phyloP scores from a whole-genome alignment of 176 grass and related monocot species.

The Bonia amplexicaulis region DNA sequence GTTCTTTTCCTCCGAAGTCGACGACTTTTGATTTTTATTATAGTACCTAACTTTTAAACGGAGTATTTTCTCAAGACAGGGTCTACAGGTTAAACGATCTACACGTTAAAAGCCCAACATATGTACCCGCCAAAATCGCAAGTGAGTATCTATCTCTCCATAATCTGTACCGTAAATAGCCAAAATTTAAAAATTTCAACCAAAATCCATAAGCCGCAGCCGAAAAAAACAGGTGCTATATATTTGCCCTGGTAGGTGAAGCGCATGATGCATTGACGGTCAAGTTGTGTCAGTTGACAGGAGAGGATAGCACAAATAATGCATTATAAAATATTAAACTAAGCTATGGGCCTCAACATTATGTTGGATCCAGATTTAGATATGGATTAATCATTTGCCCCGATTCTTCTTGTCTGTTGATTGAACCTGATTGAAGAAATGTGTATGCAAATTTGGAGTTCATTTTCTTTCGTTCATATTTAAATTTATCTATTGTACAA shows the following conservation, averaged over 20 bases:
- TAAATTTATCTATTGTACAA: background rate
- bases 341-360: background rate
- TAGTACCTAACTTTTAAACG: too few species aligned
- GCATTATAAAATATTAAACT: background rate
- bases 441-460: background rate
- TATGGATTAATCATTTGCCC: background rate
- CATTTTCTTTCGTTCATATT: background rate
- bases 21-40: too few species aligned
- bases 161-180: too few species aligned
- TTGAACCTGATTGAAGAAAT: background rate
- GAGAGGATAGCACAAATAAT: constrained; percentile 1
- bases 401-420: constrained; percentile 6
- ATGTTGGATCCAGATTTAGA: background rate
- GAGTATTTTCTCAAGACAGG: too few species aligned
- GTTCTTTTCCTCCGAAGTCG: too few species aligned
- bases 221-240: too few species aligned
- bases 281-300: background rate
- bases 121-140: too few species aligned
- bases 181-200: too few species aligned
- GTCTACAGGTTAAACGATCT: too few species aligned
- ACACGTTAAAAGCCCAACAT: too few species aligned
- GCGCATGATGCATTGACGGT: background rate
- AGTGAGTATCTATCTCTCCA: too few species aligned
- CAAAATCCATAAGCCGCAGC: too few species aligned
- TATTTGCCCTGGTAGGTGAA: background rate